Evolutionary conservation across 2,329 filamentous ascomycete species (phyloP).

Genomic region (Colletotrichum gloeosporioides): DNA sequence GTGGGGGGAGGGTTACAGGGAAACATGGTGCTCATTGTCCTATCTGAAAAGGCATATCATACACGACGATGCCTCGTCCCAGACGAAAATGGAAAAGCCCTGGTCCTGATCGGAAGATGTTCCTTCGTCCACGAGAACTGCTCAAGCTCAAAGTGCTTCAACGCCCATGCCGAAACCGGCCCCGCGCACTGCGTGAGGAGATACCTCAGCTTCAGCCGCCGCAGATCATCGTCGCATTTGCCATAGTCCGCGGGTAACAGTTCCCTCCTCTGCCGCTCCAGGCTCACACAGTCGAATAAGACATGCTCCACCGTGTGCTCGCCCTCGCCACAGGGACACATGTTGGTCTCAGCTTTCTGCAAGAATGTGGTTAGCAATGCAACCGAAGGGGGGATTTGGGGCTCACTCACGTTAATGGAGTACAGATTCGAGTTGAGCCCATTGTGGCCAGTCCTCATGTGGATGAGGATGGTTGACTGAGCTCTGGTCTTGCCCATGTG

Average conservation of each 20-base stretch:
- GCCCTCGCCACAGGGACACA: not conserved
- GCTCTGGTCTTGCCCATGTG: not conserved
- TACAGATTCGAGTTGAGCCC: not conserved
- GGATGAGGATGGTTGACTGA: not conserved
- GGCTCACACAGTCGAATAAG: not conserved
- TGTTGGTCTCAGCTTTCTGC: not conserved
- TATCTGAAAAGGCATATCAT: not conserved
- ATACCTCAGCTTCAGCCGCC: not conserved
- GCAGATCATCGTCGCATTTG: not conserved
- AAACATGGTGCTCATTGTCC: not conserved
- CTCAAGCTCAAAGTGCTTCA: not conserved
- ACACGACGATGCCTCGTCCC: not conserved
- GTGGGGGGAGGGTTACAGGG: not conserved
- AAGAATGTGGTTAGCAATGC: not conserved
- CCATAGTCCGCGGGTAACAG: not conserved
- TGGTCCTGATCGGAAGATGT: not conserved
- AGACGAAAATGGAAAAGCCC: not conserved
- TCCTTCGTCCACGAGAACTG: not conserved
- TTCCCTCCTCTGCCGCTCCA: not conserved
- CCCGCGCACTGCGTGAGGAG: not conserved
- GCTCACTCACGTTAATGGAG: not conserved
- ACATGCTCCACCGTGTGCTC: not conserved
- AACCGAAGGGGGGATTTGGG: not conserved
- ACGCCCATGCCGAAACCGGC: not conserved
- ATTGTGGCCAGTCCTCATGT: not conserved